Evolutionary conservation across 140 eudicot genomes (phyloP).

Genomic region (Oenanthe javanica): DNA sequence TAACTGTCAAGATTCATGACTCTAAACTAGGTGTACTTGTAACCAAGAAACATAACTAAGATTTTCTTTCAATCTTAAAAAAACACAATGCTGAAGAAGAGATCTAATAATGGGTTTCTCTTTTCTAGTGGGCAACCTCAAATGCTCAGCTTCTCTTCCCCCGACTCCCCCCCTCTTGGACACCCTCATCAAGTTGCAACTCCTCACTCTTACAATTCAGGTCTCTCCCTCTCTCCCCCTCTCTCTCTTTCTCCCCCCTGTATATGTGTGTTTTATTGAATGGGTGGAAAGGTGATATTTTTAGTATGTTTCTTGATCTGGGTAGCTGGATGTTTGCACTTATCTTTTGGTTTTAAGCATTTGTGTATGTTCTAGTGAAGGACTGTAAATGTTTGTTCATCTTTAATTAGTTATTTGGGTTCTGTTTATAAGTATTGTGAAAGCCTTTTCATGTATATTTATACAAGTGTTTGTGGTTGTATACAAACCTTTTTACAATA

Average conservation of each 20-base stretch:
- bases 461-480: background rate
- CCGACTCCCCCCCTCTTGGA: conserved; percentile 21
- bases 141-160: conserved; percentile 85
- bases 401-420: background rate
- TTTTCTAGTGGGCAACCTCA: conserved; percentile 22
- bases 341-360: background rate
- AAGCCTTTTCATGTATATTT: background rate
- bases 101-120: conserved; percentile 9
- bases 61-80: background rate
- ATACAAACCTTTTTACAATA: background rate
- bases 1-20: background rate
- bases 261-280: background rate
- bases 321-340: background rate
- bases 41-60: background rate
- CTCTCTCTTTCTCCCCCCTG: background rate
- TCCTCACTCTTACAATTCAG: conserved; percentile 14
- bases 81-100: background rate
- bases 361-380: background rate
- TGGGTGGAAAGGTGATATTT: background rate
- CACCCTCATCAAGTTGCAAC: conserved; percentile 13
- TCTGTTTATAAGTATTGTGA: background rate
- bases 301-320: background rate
- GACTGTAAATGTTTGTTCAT: background rate
- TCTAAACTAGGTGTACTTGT: too few relatives aligned
- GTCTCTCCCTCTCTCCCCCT: background rate